These are phyloP conservation scores for Diaporthe ampelina DNA, from an alignment of 2,329 filamentous ascomycete species.

Conservation along the genomic window DNA sequence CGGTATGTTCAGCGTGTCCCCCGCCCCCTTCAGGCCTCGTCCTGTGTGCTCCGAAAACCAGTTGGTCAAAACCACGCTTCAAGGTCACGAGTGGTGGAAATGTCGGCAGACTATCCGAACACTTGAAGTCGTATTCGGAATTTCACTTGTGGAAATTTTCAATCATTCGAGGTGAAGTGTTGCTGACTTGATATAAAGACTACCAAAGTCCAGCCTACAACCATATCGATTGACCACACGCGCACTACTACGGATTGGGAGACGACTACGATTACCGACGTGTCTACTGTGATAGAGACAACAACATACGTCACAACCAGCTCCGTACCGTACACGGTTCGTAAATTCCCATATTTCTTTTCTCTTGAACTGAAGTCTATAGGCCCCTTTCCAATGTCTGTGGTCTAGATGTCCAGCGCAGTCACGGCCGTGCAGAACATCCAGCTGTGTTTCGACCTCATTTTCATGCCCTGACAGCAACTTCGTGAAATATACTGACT, in stretches of 20 bases:
- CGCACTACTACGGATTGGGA: background rate
- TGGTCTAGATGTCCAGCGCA: background rate
- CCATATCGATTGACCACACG: background rate
- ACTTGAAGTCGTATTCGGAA: background rate
- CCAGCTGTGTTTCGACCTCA: background rate
- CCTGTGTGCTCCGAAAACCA: background rate
- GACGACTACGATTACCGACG: background rate
- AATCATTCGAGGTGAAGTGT: background rate
- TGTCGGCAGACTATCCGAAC: background rate
- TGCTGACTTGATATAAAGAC: conserved; percentile 9
- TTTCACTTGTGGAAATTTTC: background rate
- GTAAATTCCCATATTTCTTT: background rate
- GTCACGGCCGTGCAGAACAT: background rate
- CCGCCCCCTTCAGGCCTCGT: too few species aligned
- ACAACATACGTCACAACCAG: conserved; percentile 8
- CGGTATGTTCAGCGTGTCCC: background rate
- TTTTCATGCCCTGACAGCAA: too few species aligned
- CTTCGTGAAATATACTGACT: background rate
- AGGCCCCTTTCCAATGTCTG: background rate
- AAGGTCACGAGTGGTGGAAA: background rate
- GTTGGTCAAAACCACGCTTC: background rate
- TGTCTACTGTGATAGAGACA: background rate
- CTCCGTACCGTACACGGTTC: conserved; percentile 23
- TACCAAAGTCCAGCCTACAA: background rate
- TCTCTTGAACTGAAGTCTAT: background rate